Base-by-base conservation (phyloP, 305 asterid genomes). In the Vinca major region DNA sequence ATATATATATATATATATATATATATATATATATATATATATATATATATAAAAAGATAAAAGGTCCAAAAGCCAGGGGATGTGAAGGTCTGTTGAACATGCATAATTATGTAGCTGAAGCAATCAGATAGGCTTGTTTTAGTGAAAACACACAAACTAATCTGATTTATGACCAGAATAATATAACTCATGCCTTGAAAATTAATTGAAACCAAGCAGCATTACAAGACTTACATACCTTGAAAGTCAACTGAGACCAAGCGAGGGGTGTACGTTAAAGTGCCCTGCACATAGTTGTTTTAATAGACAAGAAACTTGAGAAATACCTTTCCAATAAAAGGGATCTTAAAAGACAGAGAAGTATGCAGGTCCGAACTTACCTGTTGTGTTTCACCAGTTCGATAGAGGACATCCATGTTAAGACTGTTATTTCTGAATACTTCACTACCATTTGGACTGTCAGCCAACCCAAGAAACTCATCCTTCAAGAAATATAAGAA, bases 401-500 rank as follows among this genome's bases (percentile, higher is more conserved):
- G 90, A 74, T 90, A 92, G 81, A 92, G 88, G 45, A 74, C 86
- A 66, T 87, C 92, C 95, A 89, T 87, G 71, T 87, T 79, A 77
- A 92, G 91, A 63, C 78, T 68, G 11, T 87, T 92, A 77, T 74
- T 83, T 78, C 57, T 85, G 75, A 87, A 92, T 19, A 84, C 75
- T 67, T 68, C 73, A 71, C 80, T 88, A 76, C 84, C 82, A 64
- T 80, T 84, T 5, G 81, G 75, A 77, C 71, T 79, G 54, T 92
- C 89, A 78, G 94, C 89, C 86, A 90, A 80, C 55, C 97, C 96
- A 78, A 88, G 95, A 83, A 90, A 78, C 80, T 92, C 98, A 81
- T 90, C 98, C 98, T 92, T 82, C 76, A 78, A 74, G 39, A 79
- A 67, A 68, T 14, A 52, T 74, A 73, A 71, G 55, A 71, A 74